Percentiles rank a stretch among this genome's conserved stretches.
phyloP scores from a whole-genome alignment of 2,329 filamentous ascomycete species.

The Sclerotinia borealis region DNA sequence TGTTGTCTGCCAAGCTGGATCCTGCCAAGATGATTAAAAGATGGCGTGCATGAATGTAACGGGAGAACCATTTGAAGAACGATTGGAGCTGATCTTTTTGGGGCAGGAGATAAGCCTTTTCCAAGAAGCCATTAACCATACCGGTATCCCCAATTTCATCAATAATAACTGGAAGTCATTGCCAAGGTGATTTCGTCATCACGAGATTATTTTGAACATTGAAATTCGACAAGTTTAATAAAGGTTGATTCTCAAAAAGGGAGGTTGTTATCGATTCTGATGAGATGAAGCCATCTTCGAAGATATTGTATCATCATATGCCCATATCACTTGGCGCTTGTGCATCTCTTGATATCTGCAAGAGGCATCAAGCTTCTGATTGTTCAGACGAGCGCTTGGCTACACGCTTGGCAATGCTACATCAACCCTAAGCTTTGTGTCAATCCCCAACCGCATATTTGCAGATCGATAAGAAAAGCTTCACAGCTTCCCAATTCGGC shows the following conservation, averaged over 20 bases:
- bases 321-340: constrained; percentile 3
- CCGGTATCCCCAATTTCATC: background rate
- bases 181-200: constrained; percentile 6
- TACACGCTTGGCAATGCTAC: constrained; percentile 6
- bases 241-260: constrained; percentile 1
- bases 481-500: constrained; percentile 6
- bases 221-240: background rate
- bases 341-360: constrained; percentile 9
- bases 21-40: constrained; percentile 6
- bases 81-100: background rate
- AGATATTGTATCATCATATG: background rate
- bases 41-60: background rate
- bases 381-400: background rate
- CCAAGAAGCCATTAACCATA: background rate
- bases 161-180: background rate
- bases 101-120: constrained; percentile 10
- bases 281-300: constrained; percentile 6
- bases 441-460: background rate
- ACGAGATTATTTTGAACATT: background rate
- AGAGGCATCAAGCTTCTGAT: constrained; percentile 6
- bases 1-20: background rate
- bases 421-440: background rate
- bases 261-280: constrained; percentile 3
- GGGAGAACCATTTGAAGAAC: background rate
- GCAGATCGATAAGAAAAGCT: constrained; percentile 6